phyloP scores from a whole-genome alignment of 2,329 filamentous ascomycete genomes.

The Elsinoe arachidis region DNA sequence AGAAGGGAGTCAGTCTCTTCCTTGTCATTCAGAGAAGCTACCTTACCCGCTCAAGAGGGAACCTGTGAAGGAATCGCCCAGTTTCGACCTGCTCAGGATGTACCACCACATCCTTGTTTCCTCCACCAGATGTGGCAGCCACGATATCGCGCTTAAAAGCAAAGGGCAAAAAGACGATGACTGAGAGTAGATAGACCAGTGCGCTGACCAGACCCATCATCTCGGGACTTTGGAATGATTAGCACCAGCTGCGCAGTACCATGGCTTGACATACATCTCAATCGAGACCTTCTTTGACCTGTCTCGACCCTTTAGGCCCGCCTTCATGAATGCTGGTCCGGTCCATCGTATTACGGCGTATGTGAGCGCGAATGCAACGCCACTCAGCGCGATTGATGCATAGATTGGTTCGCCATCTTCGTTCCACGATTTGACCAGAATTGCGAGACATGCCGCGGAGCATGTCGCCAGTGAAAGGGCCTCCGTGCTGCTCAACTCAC shows the following conservation, averaged over 20 bases:
- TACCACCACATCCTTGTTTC: conserved; percentile 78
- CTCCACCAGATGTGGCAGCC: conserved; percentile 84
- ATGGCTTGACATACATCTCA: conserved; percentile 54
- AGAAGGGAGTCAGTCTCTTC: conserved; percentile 3
- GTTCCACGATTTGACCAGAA: conserved; percentile 73
- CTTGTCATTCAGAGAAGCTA: background rate
- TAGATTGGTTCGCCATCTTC: conserved; percentile 82
- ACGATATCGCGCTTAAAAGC: conserved; percentile 98
- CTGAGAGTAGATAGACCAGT: conserved; percentile 77
- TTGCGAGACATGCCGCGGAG: conserved; percentile 57
- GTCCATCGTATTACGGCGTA: conserved; percentile 92
- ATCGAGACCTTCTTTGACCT: conserved; percentile 66
- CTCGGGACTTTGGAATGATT: conserved; percentile 55
- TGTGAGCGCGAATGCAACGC: conserved; percentile 69
- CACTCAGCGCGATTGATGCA: conserved; percentile 78
- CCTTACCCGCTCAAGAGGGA: conserved; percentile 83
- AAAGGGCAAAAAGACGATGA: conserved; percentile 92
- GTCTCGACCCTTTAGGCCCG: conserved; percentile 83
- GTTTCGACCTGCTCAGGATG: conserved; percentile 65
- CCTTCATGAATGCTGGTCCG: conserved; percentile 76
- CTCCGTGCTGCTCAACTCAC: conserved; percentile 43
- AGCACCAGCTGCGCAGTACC: conserved; percentile 18
- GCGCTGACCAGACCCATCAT: conserved; percentile 94
- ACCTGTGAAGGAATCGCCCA: conserved; percentile 79
- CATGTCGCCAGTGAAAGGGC: conserved; percentile 53